Evolutionary conservation across 176 grass and related monocot genomes (phyloP).

Genomic region (Rhynchospora pubera): DNA sequence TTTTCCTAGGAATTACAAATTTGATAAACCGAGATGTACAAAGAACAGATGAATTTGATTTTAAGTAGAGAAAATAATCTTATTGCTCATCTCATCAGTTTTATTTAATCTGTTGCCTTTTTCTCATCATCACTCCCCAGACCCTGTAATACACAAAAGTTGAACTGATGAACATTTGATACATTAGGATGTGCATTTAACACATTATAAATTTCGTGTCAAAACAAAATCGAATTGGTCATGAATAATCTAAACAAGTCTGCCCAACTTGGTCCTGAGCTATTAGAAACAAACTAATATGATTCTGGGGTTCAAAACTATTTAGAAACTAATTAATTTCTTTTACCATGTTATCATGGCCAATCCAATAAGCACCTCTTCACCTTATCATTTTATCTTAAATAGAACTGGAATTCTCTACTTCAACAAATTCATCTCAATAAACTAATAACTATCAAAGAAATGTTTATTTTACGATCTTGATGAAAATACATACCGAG

Average conservation of each 20-base stretch:
- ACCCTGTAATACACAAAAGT: slow-evolving; percentile 42
- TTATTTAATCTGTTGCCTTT: slow-evolving; percentile 23
- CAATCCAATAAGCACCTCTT: neutral
- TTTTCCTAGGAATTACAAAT: slow-evolving; percentile 7
- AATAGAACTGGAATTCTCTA: neutral
- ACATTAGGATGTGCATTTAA: neutral
- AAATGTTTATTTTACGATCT: neutral
- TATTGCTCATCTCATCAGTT: slow-evolving; percentile 7
- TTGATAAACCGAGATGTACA: slow-evolving; percentile 27
- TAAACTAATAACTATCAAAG: neutral
- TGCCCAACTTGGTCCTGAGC: neutral
- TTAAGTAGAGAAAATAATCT: slow-evolving; percentile 6
- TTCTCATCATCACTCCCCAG: slow-evolving; percentile 61
- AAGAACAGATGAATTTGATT: slow-evolving; percentile 31
- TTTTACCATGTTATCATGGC: neutral
- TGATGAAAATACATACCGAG: slow-evolving; percentile 42
- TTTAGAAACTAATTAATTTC: neutral
- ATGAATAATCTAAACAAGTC: neutral
- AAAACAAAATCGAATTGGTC: neutral
- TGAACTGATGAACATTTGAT: neutral
- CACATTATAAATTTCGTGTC: neutral
- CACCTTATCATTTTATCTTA: neutral
- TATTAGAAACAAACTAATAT: neutral
- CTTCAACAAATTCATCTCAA: slow-evolving; percentile 1
- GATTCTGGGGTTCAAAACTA: neutral